A percentile compares a stretch with the other conserved stretches of the same genome.
phyloP scores from a whole-genome alignment of 164 flowering plant species.

The Nelumbo lutea region DNA sequence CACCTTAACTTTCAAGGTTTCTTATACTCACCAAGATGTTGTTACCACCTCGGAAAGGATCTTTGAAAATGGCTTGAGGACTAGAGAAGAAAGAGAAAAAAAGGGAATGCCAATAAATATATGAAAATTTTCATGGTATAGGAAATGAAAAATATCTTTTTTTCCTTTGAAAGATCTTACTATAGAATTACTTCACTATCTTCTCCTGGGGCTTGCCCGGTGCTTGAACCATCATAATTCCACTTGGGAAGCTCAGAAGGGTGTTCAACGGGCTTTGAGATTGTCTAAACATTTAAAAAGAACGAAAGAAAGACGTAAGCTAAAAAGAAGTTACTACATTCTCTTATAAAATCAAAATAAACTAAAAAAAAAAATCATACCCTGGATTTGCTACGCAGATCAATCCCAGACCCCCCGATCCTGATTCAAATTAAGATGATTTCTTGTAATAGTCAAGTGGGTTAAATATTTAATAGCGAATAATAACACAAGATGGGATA shows the following conservation, averaged over 20 bases:
- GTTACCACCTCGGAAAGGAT: conserved; percentile 96
- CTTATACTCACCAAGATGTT: conserved; percentile 72
- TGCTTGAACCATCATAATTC: conserved; percentile 99
- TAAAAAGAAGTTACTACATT: not conserved
- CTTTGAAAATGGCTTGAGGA: conserved; percentile 96
- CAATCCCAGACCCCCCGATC: conserved; percentile 47
- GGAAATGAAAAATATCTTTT: not conserved
- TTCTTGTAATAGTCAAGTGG: not conserved
- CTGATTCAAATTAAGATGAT: conserved; percentile 21
- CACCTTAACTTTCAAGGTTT: too few relatives aligned
- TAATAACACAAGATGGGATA: not conserved
- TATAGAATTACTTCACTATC: conserved; percentile 98
- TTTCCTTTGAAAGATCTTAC: conserved; percentile 38
- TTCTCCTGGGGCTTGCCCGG: conserved; percentile 99
- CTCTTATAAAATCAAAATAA: not conserved
- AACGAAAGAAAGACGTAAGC: not conserved
- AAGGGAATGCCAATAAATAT: not conserved
- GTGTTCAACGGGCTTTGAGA: conserved; percentile 76
- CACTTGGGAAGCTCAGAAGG: conserved; percentile 97
- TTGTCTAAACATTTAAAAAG: conserved; percentile 41
- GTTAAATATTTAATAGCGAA: not conserved
- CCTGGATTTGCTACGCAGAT: conserved; percentile 44
- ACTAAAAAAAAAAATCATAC: conserved; percentile 14
- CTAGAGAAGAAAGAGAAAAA: conserved; percentile 29
- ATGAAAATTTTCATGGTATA: not conserved